Evolutionary conservation across 805 yeast species (phyloP), one percentile per base, ranked within the genome.

Genomic region (Lipomyces anomalus): DNA sequence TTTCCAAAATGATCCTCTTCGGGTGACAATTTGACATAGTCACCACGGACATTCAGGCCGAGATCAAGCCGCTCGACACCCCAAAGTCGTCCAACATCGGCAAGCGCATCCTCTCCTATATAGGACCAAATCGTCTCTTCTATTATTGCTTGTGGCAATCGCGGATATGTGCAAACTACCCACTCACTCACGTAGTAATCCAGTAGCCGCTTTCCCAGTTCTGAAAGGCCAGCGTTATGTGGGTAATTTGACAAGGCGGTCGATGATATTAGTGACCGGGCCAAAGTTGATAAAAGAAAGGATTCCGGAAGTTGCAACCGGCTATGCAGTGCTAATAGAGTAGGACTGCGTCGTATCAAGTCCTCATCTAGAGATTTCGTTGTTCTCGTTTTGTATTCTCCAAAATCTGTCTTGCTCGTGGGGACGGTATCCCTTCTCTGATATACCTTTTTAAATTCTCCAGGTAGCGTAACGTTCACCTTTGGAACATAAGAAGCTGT

Each of bases 61-160:
- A 85, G 67, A 4, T 79, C 68, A 5, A 67, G 97, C 16, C 75
- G 72, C 65, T 87, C 89, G 40, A 92, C 80, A 67, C 98, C 98
- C 97, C 97, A 92, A 18, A 62, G 48, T 58, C 72, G 74, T 29
- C 88, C 96, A 22, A 88, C 69, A 40, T 74, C 75, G 30, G 77
- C 69, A 46, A 92, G 70, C 0, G 87, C 74, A 13, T 71, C 74
- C 29, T 78, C 75, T 3, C 90, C 84, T 60, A 84, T 74, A 61
- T 79, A 84, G 0, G 92, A 75, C 55, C 84, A 82, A 6, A 84
- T 80, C 0, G 95, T 85, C 4, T 80, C 78, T 57, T 80, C 78
- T 46, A 87, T 74, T 22, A 89, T 82, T 6, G 79, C 75, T 50
- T 82, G 74, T 16, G 99, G 98, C 41, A 92, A 72, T 62, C 99